These are phyloP conservation scores for Yarrowia osloensis DNA, from an alignment of 805 yeast genomes.

Conservation along the genomic window DNA sequence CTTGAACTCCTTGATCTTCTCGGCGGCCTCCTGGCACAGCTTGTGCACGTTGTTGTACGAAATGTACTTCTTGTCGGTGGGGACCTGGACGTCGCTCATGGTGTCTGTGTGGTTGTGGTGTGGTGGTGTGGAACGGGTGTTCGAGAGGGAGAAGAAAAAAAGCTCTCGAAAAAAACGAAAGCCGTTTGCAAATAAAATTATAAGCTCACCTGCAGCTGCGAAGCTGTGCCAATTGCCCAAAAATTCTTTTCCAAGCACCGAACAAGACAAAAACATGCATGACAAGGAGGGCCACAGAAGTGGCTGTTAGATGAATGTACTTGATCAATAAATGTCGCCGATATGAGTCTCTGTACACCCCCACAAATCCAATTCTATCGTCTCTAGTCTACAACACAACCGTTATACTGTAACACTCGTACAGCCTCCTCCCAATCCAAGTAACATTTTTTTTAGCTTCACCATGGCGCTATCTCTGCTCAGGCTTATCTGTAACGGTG, in stretches of 20 bases:
- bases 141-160: constrained; percentile 14
- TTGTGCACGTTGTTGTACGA: constrained; percentile 83
- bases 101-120: background rate
- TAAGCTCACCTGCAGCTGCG: constrained; percentile 4
- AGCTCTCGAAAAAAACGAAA: background rate
- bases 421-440: background rate
- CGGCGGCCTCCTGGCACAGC: constrained; percentile 71
- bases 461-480: constrained; percentile 14
- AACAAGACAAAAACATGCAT: background rate
- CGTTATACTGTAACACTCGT: too few relatives aligned
- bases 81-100: constrained; percentile 31
- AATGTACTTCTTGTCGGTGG: constrained; percentile 52
- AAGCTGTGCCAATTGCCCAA: background rate
- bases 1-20: constrained; percentile 58
- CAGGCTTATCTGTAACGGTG: constrained; percentile 9
- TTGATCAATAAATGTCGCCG: too few relatives aligned
- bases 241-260: background rate
- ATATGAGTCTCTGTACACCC: too few relatives aligned
- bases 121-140: constrained; percentile 6
- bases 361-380: too few relatives aligned
- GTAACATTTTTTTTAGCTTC: background rate
- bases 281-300: too few relatives aligned
- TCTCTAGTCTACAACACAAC: too few relatives aligned
- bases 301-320: too few relatives aligned
- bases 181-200: background rate